Conservation (phyloP, 768 basidiomycete species). For the Cystofilobasidium ferigula region DNA sequence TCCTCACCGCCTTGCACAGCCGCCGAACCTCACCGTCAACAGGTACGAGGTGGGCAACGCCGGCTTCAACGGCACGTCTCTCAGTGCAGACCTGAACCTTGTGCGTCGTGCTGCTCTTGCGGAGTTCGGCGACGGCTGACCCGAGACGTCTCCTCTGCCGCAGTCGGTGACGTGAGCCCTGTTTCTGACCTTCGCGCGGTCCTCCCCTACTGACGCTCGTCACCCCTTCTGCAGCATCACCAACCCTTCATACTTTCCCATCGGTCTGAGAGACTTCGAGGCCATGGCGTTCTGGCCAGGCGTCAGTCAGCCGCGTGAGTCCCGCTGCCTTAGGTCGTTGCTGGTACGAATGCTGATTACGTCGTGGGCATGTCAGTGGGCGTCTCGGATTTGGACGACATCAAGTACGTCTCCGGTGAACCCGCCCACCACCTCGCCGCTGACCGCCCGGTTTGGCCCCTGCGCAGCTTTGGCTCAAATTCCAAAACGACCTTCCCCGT, state of each 20-base stretch:
- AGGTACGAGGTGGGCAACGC: slow-evolving; percentile 5
- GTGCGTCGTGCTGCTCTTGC: background rate
- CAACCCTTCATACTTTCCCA: slow-evolving; percentile 22
- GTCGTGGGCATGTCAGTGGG: no score
- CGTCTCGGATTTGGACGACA: background rate
- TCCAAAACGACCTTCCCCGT: slow-evolving; percentile 17
- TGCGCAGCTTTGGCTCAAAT: slow-evolving; percentile 6
- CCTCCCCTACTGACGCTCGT: background rate
- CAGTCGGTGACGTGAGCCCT: slow-evolving; percentile 1
- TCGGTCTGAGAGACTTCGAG: slow-evolving; percentile 8
- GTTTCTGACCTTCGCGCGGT: background rate
- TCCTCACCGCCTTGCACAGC: background rate
- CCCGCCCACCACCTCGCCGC: background rate
- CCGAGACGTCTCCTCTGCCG: background rate
- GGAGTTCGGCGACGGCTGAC: background rate
- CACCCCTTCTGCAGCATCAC: background rate
- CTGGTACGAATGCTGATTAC: no score
- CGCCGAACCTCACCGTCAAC: slow-evolving; percentile 18
- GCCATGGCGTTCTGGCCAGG: slow-evolving; percentile 17
- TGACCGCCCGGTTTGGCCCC: background rate
- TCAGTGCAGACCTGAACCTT: slow-evolving; percentile 1
- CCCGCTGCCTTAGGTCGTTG: background rate
- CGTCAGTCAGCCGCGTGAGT: slow-evolving; percentile 9
- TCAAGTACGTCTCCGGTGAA: background rate
- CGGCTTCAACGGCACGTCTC: slow-evolving; percentile 4